Evolutionary conservation across 495 filamentous ascomycete species (phyloP).

Genomic region (Aspergillus indologenus): DNA sequence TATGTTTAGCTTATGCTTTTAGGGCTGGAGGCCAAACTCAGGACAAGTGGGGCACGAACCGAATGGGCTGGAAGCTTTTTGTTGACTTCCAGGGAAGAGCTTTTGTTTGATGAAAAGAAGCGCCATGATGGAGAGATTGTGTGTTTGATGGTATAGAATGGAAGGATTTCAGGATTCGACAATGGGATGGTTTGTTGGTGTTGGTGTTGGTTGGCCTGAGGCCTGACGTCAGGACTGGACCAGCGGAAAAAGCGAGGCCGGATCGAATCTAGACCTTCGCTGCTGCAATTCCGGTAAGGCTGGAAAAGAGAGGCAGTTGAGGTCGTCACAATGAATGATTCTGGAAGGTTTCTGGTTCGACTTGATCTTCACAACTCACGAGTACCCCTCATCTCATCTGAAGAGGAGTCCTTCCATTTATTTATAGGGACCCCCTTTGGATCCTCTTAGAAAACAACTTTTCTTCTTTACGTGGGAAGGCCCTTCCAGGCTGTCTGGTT

Average conservation of each 20-base stretch:
- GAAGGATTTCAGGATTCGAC: not conserved
- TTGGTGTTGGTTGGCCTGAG: not conserved
- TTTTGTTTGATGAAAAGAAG: slow-evolving; percentile 44
- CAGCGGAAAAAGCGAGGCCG: not conserved
- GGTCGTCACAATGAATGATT: not conserved
- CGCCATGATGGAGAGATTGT: slow-evolving; percentile 29
- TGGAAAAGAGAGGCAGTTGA: not conserved
- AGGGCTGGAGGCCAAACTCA: not conserved
- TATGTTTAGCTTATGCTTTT: slow-evolving; percentile 5
- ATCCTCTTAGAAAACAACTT: not conserved
- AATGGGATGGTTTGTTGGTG: too few relatives aligned
- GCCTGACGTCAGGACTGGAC: slow-evolving; percentile 8
- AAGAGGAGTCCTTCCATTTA: not conserved
- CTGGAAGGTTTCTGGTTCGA: not conserved
- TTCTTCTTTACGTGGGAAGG: not conserved
- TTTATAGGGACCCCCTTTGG: slow-evolving; percentile 1
- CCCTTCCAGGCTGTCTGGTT: not conserved
- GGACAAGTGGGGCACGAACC: slow-evolving; percentile 9
- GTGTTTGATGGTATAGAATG: not conserved
- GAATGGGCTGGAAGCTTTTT: slow-evolving; percentile 16
- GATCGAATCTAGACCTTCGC: slow-evolving; percentile 8
- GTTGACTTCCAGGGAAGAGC: slow-evolving; percentile 33
- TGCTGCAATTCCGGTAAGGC: slow-evolving; percentile 4
- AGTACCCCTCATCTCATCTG: not conserved
- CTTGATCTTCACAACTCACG: not conserved